Percentiles rank a stretch among this genome's conserved stretches.
Conservation (phyloP, 169 alveolate genomes). For the Amoebophrya sp. region DNA sequence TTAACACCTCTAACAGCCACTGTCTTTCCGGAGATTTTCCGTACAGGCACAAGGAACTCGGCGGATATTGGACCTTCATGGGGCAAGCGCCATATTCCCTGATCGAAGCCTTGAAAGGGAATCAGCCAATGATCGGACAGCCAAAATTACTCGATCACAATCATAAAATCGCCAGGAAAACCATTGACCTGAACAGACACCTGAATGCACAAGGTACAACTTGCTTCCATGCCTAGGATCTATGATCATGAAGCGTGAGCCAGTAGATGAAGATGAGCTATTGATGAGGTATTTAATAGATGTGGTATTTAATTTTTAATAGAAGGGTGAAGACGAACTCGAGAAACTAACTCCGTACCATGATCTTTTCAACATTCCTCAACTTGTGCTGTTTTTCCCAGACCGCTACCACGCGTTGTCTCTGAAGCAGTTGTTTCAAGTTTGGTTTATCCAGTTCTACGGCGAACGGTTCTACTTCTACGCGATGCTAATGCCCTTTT, state of each 20-base stretch:
- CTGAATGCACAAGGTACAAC: background rate
- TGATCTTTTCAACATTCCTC: background rate
- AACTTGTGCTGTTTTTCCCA: background rate
- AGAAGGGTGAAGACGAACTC: background rate
- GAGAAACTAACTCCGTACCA: background rate
- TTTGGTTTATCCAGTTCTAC: background rate
- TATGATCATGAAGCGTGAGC: too few relatives aligned
- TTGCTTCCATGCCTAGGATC: too few relatives aligned
- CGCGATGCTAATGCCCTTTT: background rate
- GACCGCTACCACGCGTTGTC: background rate
- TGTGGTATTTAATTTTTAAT: too few relatives aligned
- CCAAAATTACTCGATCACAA: constrained; percentile 1
- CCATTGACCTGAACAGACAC: background rate
- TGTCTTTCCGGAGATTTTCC: background rate
- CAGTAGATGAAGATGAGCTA: too few relatives aligned
- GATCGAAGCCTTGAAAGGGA: background rate
- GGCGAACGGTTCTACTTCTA: background rate
- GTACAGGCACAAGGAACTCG: constrained; percentile 15
- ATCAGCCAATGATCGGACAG: background rate
- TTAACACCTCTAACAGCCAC: too few relatives aligned
- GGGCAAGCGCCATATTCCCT: background rate
- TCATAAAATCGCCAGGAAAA: background rate
- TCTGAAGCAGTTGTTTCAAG: background rate
- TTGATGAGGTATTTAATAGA: too few relatives aligned
- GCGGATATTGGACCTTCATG: background rate